Evolutionary conservation across 2,329 filamentous ascomycete species (phyloP).

Genomic region (Sporothrix protearum): DNA sequence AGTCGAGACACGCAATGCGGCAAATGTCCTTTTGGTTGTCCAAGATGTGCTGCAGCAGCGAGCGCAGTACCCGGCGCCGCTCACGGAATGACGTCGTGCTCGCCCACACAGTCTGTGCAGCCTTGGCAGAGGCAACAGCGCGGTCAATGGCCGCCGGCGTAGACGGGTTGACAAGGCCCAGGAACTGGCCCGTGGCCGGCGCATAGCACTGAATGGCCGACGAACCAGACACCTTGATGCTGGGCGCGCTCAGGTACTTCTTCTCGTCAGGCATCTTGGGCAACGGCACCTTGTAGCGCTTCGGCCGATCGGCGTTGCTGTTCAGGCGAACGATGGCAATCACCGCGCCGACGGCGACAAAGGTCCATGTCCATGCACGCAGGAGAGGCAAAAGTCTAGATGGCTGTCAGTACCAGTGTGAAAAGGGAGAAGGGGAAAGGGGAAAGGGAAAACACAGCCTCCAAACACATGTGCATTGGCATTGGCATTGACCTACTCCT

Average conservation of each 20-base stretch:
- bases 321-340: constrained; percentile 31
- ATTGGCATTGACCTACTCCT: not conserved
- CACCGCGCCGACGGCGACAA: constrained; percentile 11
- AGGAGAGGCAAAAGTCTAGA: constrained; percentile 1
- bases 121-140: constrained; percentile 67
- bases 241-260: constrained; percentile 33
- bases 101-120: constrained; percentile 75
- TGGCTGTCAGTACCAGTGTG: not conserved
- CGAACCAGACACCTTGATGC: constrained; percentile 53
- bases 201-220: constrained; percentile 78
- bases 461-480: not conserved
- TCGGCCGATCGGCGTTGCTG: constrained; percentile 38
- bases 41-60: constrained; percentile 76
- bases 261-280: constrained; percentile 60
- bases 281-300: constrained; percentile 58
- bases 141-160: constrained; percentile 75
- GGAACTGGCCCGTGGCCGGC: constrained; percentile 80
- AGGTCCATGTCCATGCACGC: constrained; percentile 21
- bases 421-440: too few relatives aligned
- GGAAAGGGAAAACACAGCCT: not conserved
- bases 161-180: constrained; percentile 74
- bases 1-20: constrained; percentile 80
- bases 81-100: constrained; percentile 71
- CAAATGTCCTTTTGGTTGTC: constrained; percentile 88
- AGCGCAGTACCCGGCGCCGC: constrained; percentile 73